phyloP scores from a whole-genome alignment of 768 basidiomycete genomes.

The Mycena pura region DNA sequence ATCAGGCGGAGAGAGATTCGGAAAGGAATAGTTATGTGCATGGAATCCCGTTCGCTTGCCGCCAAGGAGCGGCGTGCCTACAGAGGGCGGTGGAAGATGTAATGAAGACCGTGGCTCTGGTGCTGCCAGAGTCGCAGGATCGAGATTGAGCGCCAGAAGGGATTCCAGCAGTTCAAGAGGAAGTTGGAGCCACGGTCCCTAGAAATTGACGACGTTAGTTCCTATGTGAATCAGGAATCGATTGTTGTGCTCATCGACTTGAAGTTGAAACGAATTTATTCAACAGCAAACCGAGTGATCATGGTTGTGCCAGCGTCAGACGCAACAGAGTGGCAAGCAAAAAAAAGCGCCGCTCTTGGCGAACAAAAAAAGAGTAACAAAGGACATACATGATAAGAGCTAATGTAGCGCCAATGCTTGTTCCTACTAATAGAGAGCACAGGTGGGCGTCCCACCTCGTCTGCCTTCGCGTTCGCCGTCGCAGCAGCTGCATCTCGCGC shows the following conservation, averaged over 20 bases:
- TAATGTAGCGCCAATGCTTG: constrained; percentile 95
- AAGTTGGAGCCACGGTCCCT: constrained; percentile 94
- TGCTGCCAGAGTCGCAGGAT: constrained; percentile 66
- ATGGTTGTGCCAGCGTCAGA: not conserved
- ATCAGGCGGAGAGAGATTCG: constrained; percentile 48
- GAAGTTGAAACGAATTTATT: not conserved
- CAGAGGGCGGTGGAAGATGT: constrained; percentile 38
- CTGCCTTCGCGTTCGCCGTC: constrained; percentile 31
- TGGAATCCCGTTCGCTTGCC: constrained; percentile 51
- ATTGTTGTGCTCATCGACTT: not conserved
- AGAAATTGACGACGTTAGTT: constrained; percentile 12
- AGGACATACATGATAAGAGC: constrained; percentile 82
- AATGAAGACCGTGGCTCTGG: constrained; percentile 51
- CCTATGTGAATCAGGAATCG: too few species aligned
- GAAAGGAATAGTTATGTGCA: constrained; percentile 42
- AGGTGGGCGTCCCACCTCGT: constrained; percentile 58
- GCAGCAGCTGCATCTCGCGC: constrained; percentile 38
- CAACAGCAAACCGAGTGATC: not conserved
- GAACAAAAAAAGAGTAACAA: constrained; percentile 7
- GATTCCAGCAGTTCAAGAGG: constrained; percentile 87
- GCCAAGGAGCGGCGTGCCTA: not conserved
- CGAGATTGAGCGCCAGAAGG: constrained; percentile 76
- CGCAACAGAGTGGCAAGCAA: not conserved
- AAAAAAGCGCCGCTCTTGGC: too few species aligned
- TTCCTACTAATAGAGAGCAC: constrained; percentile 89